A percentile compares a stretch with the other conserved stretches of the same genome.
Evolutionary conservation across 345 rosid genomes (phyloP).

Genomic region (Syzygium aromaticum): DNA sequence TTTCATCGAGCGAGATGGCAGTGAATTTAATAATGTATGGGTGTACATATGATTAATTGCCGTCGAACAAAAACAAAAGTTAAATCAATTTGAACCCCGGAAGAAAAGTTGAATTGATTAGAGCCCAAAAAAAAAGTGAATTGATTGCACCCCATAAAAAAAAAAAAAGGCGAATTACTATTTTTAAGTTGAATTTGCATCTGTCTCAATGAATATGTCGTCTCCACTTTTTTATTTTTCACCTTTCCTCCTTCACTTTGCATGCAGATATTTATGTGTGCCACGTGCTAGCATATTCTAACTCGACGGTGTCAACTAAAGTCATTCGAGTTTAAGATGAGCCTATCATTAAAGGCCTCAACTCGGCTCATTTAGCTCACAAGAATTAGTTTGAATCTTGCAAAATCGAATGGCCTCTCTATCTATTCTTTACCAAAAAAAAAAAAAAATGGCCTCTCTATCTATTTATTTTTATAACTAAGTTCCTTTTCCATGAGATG

Average conservation of each 20-base stretch:
- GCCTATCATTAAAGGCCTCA: too few species aligned
- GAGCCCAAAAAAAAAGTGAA: neutral
- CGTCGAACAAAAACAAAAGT: neutral
- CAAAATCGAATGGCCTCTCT: too few species aligned
- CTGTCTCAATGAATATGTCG: fast-evolving
- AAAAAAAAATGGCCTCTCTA: too few species aligned
- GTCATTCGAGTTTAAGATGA: too few species aligned
- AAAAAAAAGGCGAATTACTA: neutral
- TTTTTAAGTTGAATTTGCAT: neutral
- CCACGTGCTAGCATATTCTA: neutral
- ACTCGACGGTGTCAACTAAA: too few species aligned
- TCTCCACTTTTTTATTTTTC: neutral
- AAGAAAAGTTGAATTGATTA: neutral
- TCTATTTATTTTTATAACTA: too few species aligned
- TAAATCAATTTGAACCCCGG: neutral
- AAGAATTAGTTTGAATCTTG: too few species aligned
- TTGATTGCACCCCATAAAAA: neutral
- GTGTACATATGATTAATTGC: neutral
- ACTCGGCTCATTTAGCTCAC: too few species aligned
- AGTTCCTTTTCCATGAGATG: too few species aligned
- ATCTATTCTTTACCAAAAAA: too few species aligned
- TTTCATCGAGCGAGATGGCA: neutral
- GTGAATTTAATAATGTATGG: neutral
- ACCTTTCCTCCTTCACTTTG: neutral
- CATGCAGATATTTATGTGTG: too few species aligned